phyloP scores from a whole-genome alignment of 306 rosid species.

The Abrus precatorius region DNA sequence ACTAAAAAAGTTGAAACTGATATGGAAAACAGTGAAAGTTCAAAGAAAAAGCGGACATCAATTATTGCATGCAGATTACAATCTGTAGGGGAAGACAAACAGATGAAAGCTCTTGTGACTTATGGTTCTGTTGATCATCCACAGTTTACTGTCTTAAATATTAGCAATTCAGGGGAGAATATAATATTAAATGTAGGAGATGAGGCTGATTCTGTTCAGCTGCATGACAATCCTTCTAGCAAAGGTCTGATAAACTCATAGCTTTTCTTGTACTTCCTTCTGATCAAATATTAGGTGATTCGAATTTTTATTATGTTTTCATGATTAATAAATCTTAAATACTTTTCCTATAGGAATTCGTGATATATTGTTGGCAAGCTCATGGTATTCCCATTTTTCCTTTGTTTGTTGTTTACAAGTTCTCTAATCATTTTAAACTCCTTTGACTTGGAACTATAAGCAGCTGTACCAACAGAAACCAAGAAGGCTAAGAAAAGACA shows the following conservation, averaged over 20 bases:
- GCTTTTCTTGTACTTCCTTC: conserved; percentile 35
- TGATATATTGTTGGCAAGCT: conserved; percentile 31
- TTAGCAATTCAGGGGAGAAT: conserved; percentile 49
- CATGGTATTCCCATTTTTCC: conserved; percentile 7
- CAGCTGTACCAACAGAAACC: conserved; percentile 44
- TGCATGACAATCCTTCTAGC: conserved; percentile 41
- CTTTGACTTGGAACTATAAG: conserved; percentile 19
- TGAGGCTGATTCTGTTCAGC: conserved; percentile 43
- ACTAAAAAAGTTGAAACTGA: conserved; percentile 45
- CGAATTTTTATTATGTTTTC: conserved; percentile 11
- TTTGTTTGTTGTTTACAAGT: conserved; percentile 30
- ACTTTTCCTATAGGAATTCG: conserved; percentile 27
- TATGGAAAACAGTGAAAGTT: conserved; percentile 48
- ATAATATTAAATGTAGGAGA: conserved; percentile 44
- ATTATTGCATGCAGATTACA: conserved; percentile 61
- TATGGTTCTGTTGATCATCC: conserved; percentile 66
- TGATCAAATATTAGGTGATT: conserved; percentile 34
- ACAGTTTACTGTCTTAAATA: conserved; percentile 51
- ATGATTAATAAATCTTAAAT: neutral
- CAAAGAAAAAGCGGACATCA: conserved; percentile 50
- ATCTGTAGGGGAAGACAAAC: conserved; percentile 44
- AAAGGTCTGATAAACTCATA: conserved; percentile 49
- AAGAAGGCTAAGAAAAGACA: conserved; percentile 52
- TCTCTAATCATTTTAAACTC: conserved; percentile 37
- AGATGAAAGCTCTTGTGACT: conserved; percentile 54